Percentiles rank a stretch among this genome's conserved stretches.
Evolutionary conservation across 352 stramenopile species (phyloP).

Genomic region (Pythium aquatile): DNA sequence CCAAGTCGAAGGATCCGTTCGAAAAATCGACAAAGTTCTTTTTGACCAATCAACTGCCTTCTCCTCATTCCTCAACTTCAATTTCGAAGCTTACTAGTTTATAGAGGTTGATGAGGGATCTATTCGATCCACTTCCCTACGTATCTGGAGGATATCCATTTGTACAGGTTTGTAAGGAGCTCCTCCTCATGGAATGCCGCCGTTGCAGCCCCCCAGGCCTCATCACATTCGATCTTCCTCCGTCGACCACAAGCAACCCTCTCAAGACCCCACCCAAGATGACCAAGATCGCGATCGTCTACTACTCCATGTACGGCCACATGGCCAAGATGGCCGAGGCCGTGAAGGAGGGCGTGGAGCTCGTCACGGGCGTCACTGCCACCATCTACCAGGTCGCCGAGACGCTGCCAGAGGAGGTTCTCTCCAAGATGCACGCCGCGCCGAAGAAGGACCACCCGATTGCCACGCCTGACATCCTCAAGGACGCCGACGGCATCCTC

Average conservation of each 20-base stretch:
- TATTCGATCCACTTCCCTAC: not conserved
- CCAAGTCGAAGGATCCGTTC: not conserved
- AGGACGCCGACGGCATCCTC: conserved; percentile 79
- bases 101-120: not conserved
- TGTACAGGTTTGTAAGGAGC: not conserved
- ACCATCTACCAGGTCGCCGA: conserved; percentile 78
- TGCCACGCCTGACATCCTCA: conserved; percentile 56
- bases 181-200: not conserved
- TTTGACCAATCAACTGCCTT: not conserved
- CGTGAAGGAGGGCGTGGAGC: conserved; percentile 75
- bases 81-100: not conserved
- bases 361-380: conserved; percentile 51
- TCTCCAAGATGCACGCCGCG: conserved; percentile 80
- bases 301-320: conserved; percentile 88
- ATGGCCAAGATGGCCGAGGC: conserved; percentile 72
- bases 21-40: not conserved
- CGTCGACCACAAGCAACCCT: conserved; percentile 1
- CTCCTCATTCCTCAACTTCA: not conserved
- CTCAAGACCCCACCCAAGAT: conserved; percentile 20
- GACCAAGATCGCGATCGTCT: conserved; percentile 81
- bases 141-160: not conserved
- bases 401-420: conserved; percentile 76
- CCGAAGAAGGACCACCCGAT: conserved; percentile 73
- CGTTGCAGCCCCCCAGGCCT: not conserved
- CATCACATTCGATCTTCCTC: conserved; percentile 13